Conservation (phyloP, 2,329 filamentous ascomycete genomes). For the Xylaria sp. region DNA sequence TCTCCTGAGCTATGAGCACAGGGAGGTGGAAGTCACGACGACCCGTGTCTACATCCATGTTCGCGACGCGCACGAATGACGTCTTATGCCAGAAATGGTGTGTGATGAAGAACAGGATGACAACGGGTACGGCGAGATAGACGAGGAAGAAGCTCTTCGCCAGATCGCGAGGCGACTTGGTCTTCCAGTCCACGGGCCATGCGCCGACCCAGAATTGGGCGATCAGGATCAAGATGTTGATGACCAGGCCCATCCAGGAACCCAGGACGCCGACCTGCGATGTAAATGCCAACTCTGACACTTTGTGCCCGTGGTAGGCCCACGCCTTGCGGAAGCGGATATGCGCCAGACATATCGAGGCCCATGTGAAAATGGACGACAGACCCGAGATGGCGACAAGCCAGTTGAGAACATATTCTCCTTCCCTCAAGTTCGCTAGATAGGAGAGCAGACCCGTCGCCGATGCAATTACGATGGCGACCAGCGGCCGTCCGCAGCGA, state of each 20-base stretch:
- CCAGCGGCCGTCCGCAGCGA: constrained; percentile 71
- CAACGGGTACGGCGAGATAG: constrained; percentile 65
- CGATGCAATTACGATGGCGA: constrained; percentile 64
- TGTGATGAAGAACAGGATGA: constrained; percentile 59
- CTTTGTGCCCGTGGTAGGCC: constrained; percentile 60
- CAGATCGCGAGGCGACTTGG: constrained; percentile 40
- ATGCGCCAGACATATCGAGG: constrained; percentile 80
- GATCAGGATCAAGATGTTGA: constrained; percentile 70
- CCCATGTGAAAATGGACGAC: constrained; percentile 73
- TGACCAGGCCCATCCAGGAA: constrained; percentile 70
- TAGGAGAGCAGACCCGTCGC: constrained; percentile 69
- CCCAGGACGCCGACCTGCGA: constrained; percentile 74
- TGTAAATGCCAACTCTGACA: constrained; percentile 73
- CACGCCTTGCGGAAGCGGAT: constrained; percentile 87
- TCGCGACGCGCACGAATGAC: constrained; percentile 56
- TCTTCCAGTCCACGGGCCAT: constrained; percentile 60
- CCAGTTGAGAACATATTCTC: constrained; percentile 68
- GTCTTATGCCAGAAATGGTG: constrained; percentile 76
- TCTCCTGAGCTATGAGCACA: constrained; percentile 72
- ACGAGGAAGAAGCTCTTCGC: constrained; percentile 67
- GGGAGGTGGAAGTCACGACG: constrained; percentile 78
- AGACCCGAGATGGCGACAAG: constrained; percentile 69
- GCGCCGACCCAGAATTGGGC: constrained; percentile 87
- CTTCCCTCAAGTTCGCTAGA: constrained; percentile 59
- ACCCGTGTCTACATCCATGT: constrained; percentile 86